Base-by-base conservation (phyloP, 768 basidiomycete genomes). In the Suillus subalutaceus region DNA sequence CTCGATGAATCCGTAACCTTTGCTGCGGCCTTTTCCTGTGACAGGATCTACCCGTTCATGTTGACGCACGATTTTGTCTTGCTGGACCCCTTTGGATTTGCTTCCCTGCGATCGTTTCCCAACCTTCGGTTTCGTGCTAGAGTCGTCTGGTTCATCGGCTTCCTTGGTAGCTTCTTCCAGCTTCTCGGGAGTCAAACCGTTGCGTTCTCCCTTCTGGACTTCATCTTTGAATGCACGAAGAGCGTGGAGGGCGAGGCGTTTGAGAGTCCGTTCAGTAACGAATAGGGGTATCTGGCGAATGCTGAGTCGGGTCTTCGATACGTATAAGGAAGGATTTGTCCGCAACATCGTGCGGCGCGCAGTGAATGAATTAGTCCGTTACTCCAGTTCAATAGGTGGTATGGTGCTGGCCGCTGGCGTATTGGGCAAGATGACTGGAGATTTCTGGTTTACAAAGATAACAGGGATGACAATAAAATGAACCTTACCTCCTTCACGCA, bases 1-100 rank as follows among this genome's bases (percentile, higher is more conserved):
- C 81, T 99, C 97, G 40, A 99, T 73, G 80, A 99, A 99, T 12
- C 97, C 97, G 72, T 98, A 99, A 1, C 97, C 97, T 75, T 92
- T 94, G 72, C 91, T 93, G 63, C 90, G 85, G 1, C 94, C 94
- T 71, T 93, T 91, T 4, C 92, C 93, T 0, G 92, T 94, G 48
- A 96, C 75, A 4, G 92, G 83, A 73, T 99, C 97, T 63, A 96
- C 85, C n/a, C 94, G 90, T 68, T 97, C 96, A 15, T 83, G 81
- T 76, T 94, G 92, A 13, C 97, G 89, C 18, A 97, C 90, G 67
- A 99, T 91, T 81, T 99, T 99, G 20, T 91, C 84, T 77, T 99
- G 97, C 71, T 91, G 90, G 53, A 98, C n/a, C n/a, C n/a, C 78
- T 60, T 77, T 80, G 8, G 35, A 50, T n/a, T 69, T 72, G 58